Evolutionary conservation across 352 stramenopile species (phyloP).

Genomic region (Thalassiosira hispida): DNA sequence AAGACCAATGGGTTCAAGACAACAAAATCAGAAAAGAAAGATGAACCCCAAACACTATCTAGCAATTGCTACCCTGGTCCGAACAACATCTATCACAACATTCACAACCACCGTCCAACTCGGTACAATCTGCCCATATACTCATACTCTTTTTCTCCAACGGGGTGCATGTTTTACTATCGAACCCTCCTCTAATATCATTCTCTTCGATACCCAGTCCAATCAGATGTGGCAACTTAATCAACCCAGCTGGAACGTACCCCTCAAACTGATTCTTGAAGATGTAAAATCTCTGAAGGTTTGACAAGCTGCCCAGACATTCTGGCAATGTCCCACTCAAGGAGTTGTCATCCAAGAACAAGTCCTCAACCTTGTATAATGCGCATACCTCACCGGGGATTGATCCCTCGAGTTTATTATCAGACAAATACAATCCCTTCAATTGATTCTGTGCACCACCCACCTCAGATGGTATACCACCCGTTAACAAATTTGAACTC

Average conservation of each 20-base stretch:
- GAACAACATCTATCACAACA: slow-evolving; percentile 52
- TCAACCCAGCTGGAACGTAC: slow-evolving; percentile 51
- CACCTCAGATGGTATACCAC: slow-evolving; percentile 52
- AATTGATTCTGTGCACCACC: slow-evolving; percentile 47
- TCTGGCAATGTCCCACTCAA: slow-evolving; percentile 55
- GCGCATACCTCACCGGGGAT: slow-evolving; percentile 66
- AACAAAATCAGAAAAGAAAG: too few relatives aligned
- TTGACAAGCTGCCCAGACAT: slow-evolving; percentile 46
- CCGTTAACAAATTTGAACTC: slow-evolving; percentile 63
- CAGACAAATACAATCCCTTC: slow-evolving; percentile 66
- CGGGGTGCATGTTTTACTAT: slow-evolving; percentile 17
- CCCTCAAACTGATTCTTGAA: slow-evolving; percentile 77
- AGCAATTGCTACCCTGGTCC: slow-evolving; percentile 37
- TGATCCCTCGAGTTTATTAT: slow-evolving; percentile 53
- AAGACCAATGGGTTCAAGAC: too few relatives aligned
- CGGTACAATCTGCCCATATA: slow-evolving; percentile 52
- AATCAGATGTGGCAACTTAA: slow-evolving; percentile 50
- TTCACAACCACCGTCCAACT: slow-evolving; percentile 41
- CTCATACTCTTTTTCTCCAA: slow-evolving; percentile 14
- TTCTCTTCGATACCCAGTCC: slow-evolving; percentile 73
- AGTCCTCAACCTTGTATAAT: slow-evolving; percentile 59
- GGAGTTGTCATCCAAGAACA: slow-evolving; percentile 62
- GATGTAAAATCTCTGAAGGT: slow-evolving; percentile 36
- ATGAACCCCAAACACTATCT: too few relatives aligned
- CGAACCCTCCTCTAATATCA: slow-evolving; percentile 55